Percentiles rank a stretch among this genome's conserved stretches.
phyloP scores from a whole-genome alignment of 345 rosid species.

The Cardamine chenopodiifolia region DNA sequence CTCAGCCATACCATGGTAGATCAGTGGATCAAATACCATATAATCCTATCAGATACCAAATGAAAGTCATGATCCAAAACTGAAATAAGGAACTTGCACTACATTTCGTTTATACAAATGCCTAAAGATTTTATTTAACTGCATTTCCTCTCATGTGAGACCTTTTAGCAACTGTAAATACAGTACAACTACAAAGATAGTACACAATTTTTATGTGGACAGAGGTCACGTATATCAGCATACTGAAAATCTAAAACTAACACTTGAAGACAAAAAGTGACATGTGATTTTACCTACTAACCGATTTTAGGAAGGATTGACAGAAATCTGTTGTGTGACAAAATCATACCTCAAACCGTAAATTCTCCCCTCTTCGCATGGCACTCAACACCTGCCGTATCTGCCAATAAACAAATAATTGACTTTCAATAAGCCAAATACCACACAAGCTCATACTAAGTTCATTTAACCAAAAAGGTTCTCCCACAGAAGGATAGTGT shows the following conservation, averaged over 20 bases:
- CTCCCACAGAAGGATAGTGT: background rate
- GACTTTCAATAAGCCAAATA: background rate
- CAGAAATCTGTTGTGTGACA: background rate
- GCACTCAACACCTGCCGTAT: constrained; percentile 87
- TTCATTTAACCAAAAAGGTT: background rate
- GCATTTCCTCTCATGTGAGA: background rate
- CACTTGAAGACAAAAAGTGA: constrained; percentile 4
- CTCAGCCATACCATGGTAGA: constrained; percentile 72
- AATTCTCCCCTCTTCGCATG: constrained; percentile 83
- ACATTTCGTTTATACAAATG: constrained; percentile 11
- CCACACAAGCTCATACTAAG: background rate
- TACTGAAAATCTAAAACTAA: constrained; percentile 26
- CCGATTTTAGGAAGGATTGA: constrained; percentile 1
- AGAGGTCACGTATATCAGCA: background rate
- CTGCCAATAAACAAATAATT: constrained; percentile 43
- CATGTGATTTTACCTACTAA: background rate
- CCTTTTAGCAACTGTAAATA: background rate
- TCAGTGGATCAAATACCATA: constrained; percentile 75
- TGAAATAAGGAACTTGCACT: background rate
- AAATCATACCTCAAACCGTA: constrained; percentile 72
- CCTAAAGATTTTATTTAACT: background rate
- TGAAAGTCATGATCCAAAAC: constrained; percentile 9
- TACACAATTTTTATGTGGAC: background rate
- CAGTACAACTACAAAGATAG: background rate
- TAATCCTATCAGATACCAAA: constrained; percentile 59